Evolutionary conservation across 495 filamentous ascomycete species (phyloP).

Genomic region (Hypoxylon fuscum): DNA sequence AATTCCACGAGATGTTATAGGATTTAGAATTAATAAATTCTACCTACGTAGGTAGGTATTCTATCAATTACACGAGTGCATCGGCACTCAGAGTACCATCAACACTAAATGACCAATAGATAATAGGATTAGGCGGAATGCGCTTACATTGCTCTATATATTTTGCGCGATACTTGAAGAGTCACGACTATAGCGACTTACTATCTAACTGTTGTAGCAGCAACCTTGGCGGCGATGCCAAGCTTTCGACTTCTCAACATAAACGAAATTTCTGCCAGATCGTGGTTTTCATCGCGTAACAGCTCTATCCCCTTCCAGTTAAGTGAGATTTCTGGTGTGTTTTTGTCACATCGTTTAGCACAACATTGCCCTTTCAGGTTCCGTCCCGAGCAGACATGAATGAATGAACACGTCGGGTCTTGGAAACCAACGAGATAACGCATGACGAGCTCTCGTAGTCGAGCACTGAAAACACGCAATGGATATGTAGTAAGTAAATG

Average conservation of each 20-base stretch:
- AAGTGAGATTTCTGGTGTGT: background rate
- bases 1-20: conserved; percentile 8
- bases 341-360: conserved; percentile 19
- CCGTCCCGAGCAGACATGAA: conserved; percentile 5
- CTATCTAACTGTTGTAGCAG: conserved; percentile 12
- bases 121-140: background rate
- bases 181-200: conserved; percentile 13
- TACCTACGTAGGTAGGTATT: background rate
- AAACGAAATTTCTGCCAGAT: conserved; percentile 10
- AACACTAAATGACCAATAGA: background rate
- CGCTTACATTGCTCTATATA: background rate
- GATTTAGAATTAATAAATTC: too few species aligned
- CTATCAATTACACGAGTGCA: background rate
- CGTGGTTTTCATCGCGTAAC: conserved; percentile 32
- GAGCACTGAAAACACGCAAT: conserved; percentile 9
- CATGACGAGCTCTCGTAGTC: conserved; percentile 7
- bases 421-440: conserved; percentile 23
- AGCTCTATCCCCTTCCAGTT: conserved; percentile 1
- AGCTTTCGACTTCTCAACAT: conserved; percentile 17
- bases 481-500: conserved; percentile 42
- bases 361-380: conserved; percentile 24
- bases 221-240: conserved; percentile 11
- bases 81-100: background rate
- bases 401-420: conserved; percentile 8
- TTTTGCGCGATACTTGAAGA: background rate